These are phyloP conservation scores for Nemania bipapillata DNA, from an alignment of 2,329 filamentous ascomycete species.

Conservation along the genomic window DNA sequence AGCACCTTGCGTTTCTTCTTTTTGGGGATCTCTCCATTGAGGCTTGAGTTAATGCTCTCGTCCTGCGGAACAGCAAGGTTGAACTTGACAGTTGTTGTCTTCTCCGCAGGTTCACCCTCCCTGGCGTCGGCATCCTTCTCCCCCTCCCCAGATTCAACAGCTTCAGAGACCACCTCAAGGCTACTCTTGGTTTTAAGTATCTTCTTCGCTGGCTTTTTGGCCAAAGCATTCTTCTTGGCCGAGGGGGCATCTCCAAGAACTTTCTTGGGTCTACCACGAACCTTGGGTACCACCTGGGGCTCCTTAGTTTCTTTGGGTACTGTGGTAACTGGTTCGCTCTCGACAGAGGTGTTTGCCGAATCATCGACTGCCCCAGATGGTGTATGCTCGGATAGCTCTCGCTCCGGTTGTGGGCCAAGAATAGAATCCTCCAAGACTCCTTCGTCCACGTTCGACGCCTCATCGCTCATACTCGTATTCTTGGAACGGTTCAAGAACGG, in stretches of 20 bases:
- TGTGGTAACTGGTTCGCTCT: slow-evolving; percentile 38
- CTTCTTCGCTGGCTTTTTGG: slow-evolving; percentile 47
- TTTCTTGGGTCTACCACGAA: slow-evolving; percentile 61
- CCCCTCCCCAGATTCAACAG: slow-evolving; percentile 46
- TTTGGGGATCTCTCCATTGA: slow-evolving; percentile 56
- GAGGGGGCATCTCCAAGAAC: slow-evolving; percentile 59
- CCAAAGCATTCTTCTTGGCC: slow-evolving; percentile 58
- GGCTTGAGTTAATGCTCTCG: slow-evolving; percentile 42
- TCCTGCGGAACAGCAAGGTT: slow-evolving; percentile 46
- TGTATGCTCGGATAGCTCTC: slow-evolving; percentile 14
- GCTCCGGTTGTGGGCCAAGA: slow-evolving; percentile 35
- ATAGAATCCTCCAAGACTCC: slow-evolving; percentile 45
- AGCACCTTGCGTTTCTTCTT: slow-evolving; percentile 81
- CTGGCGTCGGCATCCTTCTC: slow-evolving; percentile 37
- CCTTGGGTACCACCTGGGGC: slow-evolving; percentile 52
- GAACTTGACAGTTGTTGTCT: slow-evolving; percentile 50
- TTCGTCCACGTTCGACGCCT: slow-evolving; percentile 46
- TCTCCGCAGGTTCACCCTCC: slow-evolving; percentile 44
- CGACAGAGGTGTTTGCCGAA: slow-evolving; percentile 29
- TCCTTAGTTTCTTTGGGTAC: slow-evolving; percentile 42
- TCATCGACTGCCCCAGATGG: slow-evolving; percentile 28
- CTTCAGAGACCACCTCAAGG: slow-evolving; percentile 49
- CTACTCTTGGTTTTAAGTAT: slow-evolving; percentile 52
- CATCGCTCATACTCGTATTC: slow-evolving; percentile 65
- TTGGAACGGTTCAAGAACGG: slow-evolving; percentile 86